A percentile compares a stretch with the other conserved stretches of the same genome.
Evolutionary conservation across 2,329 filamentous ascomycete species (phyloP).

Genomic region (Torrubiella hemipterigena): DNA sequence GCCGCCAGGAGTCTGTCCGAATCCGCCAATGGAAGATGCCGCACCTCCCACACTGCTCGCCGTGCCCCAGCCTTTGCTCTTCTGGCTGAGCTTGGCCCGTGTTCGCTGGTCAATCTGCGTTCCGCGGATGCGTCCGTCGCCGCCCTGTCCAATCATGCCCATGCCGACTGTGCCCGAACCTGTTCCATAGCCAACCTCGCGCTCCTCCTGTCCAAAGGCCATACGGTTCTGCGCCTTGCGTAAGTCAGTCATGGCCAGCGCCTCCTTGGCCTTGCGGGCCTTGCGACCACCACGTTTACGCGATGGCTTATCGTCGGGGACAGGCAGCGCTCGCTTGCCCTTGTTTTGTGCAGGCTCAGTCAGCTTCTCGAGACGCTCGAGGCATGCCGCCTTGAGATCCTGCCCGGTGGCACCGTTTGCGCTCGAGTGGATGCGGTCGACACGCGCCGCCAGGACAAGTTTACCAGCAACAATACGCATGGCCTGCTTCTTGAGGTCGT

Average conservation of each 20-base stretch:
- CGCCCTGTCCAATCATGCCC: constrained; percentile 86
- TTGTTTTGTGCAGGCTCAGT: constrained; percentile 87
- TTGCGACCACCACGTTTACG: constrained; percentile 84
- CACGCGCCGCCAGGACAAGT: constrained; percentile 81
- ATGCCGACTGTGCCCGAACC: constrained; percentile 78
- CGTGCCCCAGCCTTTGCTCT: constrained; percentile 89
- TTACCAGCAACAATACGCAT: constrained; percentile 93
- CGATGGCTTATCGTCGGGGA: constrained; percentile 88
- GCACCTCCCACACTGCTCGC: constrained; percentile 52
- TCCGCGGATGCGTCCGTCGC: constrained; percentile 79
- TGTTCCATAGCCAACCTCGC: constrained; percentile 79
- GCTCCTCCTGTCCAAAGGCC: constrained; percentile 91
- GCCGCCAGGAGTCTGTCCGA: constrained; percentile 52
- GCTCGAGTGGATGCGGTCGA: constrained; percentile 74
- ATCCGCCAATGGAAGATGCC: constrained; percentile 72
- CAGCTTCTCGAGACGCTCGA: constrained; percentile 81
- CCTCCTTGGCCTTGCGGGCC: constrained; percentile 90
- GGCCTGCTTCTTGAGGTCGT: constrained; percentile 80
- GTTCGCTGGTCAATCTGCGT: constrained; percentile 89
- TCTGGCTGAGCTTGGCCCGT: constrained; percentile 83
- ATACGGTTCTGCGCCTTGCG: constrained; percentile 94
- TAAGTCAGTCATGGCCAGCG: constrained; percentile 91
- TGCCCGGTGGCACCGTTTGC: constrained; percentile 75
- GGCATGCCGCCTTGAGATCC: constrained; percentile 68
- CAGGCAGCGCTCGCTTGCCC: constrained; percentile 73